Conservation (phyloP, 164 flowering plant genomes). For the Macadamia integrifolia region DNA sequence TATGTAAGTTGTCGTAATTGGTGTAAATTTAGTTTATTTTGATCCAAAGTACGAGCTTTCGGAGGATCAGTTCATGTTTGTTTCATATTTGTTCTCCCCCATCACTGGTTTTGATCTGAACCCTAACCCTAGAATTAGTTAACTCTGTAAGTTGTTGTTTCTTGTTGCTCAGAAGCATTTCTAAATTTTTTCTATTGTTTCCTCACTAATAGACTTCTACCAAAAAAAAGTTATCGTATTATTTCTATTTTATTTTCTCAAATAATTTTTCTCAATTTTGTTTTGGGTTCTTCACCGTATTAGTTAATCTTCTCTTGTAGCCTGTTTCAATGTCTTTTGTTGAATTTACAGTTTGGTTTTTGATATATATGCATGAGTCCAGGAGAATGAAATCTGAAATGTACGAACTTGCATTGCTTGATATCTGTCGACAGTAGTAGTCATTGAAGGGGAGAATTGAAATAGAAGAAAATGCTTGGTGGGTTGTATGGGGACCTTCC, state of each 20-base stretch:
- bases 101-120: background rate
- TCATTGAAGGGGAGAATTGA: background rate
- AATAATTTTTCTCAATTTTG: too few relatives aligned
- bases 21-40: too few relatives aligned
- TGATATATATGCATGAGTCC: background rate
- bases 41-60: background rate
- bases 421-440: background rate
- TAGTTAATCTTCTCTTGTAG: too few relatives aligned
- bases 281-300: too few relatives aligned
- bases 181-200: background rate
- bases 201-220: background rate
- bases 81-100: background rate
- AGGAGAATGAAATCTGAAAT: background rate
- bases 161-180: background rate
- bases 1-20: too few relatives aligned
- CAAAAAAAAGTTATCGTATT: too few relatives aligned
- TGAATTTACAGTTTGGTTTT: background rate
- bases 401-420: background rate
- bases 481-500: conserved; percentile 92
- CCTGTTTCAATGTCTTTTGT: background rate
- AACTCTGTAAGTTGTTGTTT: background rate
- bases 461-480: conserved; percentile 54
- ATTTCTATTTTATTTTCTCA: too few relatives aligned
- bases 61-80: background rate
- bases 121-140: background rate